Percentiles rank a stretch among this genome's conserved stretches.
Evolutionary conservation across 2,329 filamentous ascomycete species (phyloP).

Genomic region (Simplicillium sp.): DNA sequence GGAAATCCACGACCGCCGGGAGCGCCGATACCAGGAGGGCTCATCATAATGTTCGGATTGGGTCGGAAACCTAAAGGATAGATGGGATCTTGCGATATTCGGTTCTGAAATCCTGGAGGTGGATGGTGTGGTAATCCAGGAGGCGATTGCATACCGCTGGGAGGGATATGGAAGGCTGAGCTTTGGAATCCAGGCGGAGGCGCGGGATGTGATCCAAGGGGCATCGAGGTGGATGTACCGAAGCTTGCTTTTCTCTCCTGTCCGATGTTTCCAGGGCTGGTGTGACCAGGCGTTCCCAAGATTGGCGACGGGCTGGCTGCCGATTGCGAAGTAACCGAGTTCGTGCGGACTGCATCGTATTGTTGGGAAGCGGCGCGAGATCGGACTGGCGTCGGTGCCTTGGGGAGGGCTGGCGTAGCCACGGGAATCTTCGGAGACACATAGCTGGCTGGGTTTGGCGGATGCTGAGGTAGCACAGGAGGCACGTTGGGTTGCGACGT

Average conservation of each 20-base stretch:
- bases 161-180: constrained; percentile 43
- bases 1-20: constrained; percentile 28
- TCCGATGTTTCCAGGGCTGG: constrained; percentile 54
- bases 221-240: constrained; percentile 16
- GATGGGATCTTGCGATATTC: constrained; percentile 42
- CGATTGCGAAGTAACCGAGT: constrained; percentile 61
- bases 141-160: constrained; percentile 42
- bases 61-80: constrained; percentile 39
- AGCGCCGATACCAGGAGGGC: constrained; percentile 40
- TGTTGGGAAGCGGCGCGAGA: constrained; percentile 73
- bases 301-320: constrained; percentile 49
- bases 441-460: constrained; percentile 45
- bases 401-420: constrained; percentile 73
- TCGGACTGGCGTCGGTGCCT: constrained; percentile 71
- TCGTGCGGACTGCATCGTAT: constrained; percentile 60
- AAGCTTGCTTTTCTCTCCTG: constrained; percentile 54
- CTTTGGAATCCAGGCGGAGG: constrained; percentile 44
- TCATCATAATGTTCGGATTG: constrained; percentile 34
- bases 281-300: constrained; percentile 53
- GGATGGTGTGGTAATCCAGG: constrained; percentile 25
- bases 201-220: constrained; percentile 24
- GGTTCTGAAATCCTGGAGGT: constrained; percentile 45
- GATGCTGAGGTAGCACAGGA: constrained; percentile 47
- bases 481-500: constrained; percentile 32
- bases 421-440: constrained; percentile 73